Evolutionary conservation across 495 filamentous ascomycete genomes (phyloP).

Genomic region (Hypoxylon perforatum): DNA sequence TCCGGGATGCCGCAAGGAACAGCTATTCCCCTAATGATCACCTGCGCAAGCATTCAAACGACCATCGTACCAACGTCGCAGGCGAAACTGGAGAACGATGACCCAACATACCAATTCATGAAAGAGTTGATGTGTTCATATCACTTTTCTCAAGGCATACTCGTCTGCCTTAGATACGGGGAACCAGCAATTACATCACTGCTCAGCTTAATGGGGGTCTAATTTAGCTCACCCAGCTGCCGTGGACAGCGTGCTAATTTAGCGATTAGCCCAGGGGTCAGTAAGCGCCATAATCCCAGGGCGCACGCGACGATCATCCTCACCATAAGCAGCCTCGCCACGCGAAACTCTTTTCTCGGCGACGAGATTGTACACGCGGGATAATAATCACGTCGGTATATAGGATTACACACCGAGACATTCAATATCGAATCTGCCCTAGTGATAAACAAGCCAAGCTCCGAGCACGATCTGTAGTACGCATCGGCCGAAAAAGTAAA

Average conservation of each 20-base stretch:
- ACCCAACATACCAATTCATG: not conserved
- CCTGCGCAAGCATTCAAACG: not conserved
- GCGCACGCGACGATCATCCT: conserved; percentile 12
- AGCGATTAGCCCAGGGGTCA: conserved; percentile 6
- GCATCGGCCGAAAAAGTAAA: no score
- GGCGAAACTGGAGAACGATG: not conserved
- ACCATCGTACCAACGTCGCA: not conserved
- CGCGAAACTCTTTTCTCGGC: not conserved
- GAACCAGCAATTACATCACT: conserved; percentile 4
- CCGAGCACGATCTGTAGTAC: no score
- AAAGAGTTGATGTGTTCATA: not conserved
- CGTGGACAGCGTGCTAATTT: not conserved
- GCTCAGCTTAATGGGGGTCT: not conserved
- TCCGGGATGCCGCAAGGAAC: no score
- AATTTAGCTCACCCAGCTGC: not conserved
- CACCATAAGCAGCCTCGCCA: conserved; percentile 21
- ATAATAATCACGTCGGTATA: not conserved
- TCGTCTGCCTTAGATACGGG: not conserved
- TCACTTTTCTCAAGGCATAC: not conserved
- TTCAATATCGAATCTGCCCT: no score
- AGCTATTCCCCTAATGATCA: not conserved
- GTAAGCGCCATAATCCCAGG: conserved; percentile 7
- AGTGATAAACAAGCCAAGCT: no score
- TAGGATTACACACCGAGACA: not conserved
- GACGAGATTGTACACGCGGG: not conserved